A percentile compares a stretch with the other conserved stretches of the same genome.
phyloP scores from a whole-genome alignment of 768 basidiomycete genomes.

The Mycena haematopus region DNA sequence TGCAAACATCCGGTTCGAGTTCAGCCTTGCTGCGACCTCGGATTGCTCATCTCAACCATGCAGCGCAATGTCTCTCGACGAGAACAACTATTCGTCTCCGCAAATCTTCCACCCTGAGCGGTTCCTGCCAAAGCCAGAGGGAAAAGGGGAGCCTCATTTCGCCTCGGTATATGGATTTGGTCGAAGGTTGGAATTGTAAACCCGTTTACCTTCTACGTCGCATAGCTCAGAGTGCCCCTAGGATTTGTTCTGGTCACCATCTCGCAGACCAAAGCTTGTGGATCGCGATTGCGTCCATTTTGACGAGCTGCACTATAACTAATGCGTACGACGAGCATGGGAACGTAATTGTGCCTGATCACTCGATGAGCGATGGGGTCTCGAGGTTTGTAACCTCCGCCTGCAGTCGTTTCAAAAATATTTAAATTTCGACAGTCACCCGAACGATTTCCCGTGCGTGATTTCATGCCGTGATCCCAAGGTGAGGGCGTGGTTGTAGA shows the following conservation, averaged over 20 bases:
- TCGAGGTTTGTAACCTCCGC: background rate
- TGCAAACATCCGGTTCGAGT: conserved; percentile 32
- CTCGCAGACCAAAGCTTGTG: conserved; percentile 29
- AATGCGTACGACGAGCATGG: conserved; percentile 32
- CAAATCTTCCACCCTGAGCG: conserved; percentile 30
- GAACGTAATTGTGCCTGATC: conserved; percentile 19
- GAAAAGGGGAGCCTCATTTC: conserved; percentile 28
- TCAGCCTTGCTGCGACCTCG: background rate
- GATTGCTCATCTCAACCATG: background rate
- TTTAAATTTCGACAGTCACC: background rate
- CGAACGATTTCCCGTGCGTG: background rate
- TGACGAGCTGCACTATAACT: conserved; percentile 30
- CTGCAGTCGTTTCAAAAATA: background rate
- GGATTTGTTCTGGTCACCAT: conserved; percentile 37
- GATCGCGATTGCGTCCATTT: conserved; percentile 30
- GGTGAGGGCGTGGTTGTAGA: background rate
- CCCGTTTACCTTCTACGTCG: too few relatives aligned
- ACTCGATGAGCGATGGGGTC: background rate
- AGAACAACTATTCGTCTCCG: conserved; percentile 29
- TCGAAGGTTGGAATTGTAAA: conserved; percentile 26
- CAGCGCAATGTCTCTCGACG: conserved; percentile 35
- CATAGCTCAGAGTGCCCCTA: background rate
- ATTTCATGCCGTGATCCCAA: background rate
- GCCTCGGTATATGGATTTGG: conserved; percentile 34
- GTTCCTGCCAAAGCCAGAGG: conserved; percentile 30